These are phyloP conservation scores for Taiwanofungus camphoratus DNA, from an alignment of 1,284 basidiomycete genomes.

Conservation along the genomic window DNA sequence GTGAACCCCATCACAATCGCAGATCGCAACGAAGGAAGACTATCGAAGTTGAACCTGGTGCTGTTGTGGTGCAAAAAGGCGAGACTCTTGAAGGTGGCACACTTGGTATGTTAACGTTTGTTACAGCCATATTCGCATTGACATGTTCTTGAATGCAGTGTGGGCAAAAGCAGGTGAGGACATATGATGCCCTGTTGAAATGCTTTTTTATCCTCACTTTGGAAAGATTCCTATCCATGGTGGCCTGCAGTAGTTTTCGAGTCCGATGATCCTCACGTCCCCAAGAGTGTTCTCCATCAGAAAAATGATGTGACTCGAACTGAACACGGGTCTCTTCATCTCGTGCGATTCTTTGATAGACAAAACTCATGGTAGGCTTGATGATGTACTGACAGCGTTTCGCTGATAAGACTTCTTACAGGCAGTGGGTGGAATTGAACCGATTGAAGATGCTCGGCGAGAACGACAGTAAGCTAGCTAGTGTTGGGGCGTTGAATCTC, in stretches of 20 bases:
- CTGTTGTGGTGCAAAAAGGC: slow-evolving; percentile 22
- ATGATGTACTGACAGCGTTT: slow-evolving; percentile 1
- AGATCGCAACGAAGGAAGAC: neutral
- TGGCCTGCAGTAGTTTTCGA: slow-evolving; percentile 41
- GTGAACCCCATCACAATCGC: too few relatives aligned
- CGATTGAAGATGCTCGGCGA: slow-evolving; percentile 37
- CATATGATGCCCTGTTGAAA: neutral
- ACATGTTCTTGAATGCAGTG: slow-evolving; percentile 23
- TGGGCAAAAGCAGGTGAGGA: slow-evolving; percentile 39
- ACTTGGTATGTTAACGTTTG: slow-evolving; percentile 26
- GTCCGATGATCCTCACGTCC: slow-evolving; percentile 33
- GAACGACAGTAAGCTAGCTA: slow-evolving; percentile 31
- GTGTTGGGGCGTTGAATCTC: neutral
- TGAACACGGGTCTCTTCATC: slow-evolving; percentile 22
- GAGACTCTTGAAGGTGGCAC: slow-evolving; percentile 32
- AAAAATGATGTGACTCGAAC: slow-evolving; percentile 5
- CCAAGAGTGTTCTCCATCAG: slow-evolving; percentile 27
- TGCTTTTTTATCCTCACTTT: neutral
- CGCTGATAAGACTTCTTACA: slow-evolving; percentile 8
- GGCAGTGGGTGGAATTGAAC: slow-evolving; percentile 35
- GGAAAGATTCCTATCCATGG: slow-evolving; percentile 36
- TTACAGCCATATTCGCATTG: neutral
- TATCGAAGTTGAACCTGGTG: slow-evolving; percentile 11
- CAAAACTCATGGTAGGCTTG: slow-evolving; percentile 32
- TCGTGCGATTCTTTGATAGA: slow-evolving; percentile 47